Evolutionary conservation across 108 stramenopile genomes (phyloP).

Genomic region (Skeletonema potamos): DNA sequence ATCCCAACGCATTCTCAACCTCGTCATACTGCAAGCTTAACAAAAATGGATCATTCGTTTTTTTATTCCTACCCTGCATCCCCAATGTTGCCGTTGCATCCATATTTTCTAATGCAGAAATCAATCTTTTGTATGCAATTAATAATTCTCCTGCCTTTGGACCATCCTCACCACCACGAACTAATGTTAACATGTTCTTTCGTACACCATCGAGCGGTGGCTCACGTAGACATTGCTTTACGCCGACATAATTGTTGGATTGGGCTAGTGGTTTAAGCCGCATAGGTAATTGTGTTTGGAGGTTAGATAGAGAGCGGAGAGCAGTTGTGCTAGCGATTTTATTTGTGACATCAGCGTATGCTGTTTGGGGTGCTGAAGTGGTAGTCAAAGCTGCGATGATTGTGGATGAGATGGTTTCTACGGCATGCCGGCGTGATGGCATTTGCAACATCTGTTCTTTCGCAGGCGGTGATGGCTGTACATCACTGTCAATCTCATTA

Average conservation of each 20-base stretch:
- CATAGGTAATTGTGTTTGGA: conserved; percentile 29
- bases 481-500: too few species aligned
- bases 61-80: conserved; percentile 12
- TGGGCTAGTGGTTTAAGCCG: conserved; percentile 15
- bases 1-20: conserved; percentile 4
- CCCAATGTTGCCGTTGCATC: conserved; percentile 51
- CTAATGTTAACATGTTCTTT: conserved; percentile 44
- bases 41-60: conserved; percentile 1
- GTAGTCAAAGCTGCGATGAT: neutral
- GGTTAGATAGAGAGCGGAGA: conserved; percentile 48
- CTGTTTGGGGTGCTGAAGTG: neutral
- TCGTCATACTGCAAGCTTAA: conserved; percentile 14
- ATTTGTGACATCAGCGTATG: conserved; percentile 60
- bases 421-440: neutral
- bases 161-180: conserved; percentile 61
- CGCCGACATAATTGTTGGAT: conserved; percentile 37
- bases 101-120: conserved; percentile 46
- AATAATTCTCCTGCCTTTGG: conserved; percentile 43
- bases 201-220: conserved; percentile 48
- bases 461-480: too few species aligned
- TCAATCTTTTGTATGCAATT: conserved; percentile 45
- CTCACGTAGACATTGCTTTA: conserved; percentile 31
- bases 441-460: too few species aligned
- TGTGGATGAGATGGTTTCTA: neutral
- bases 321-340: conserved; percentile 59